phyloP scores from a whole-genome alignment of 176 grass and related monocot species.

The Cenchrus americanus region DNA sequence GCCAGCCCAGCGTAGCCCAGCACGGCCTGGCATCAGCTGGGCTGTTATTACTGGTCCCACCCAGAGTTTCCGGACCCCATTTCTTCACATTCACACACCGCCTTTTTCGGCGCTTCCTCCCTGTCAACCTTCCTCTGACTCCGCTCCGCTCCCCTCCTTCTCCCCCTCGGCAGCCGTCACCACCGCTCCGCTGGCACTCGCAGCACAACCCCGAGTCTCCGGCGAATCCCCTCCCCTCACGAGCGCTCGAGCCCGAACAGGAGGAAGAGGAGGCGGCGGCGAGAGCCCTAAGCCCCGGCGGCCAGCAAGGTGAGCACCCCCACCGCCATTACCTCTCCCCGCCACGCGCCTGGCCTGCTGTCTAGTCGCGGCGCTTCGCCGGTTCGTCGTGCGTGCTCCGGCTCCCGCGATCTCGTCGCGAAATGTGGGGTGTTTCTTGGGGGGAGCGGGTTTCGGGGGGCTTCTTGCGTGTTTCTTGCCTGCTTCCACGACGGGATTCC shows the following conservation, averaged over 20 bases:
- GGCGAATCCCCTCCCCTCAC: background rate
- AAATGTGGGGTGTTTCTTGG: background rate
- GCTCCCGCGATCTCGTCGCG: slow-evolving; percentile 23
- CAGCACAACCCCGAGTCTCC: background rate
- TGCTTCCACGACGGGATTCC: background rate
- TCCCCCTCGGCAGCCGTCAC: slow-evolving; percentile 17
- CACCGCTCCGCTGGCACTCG: slow-evolving; percentile 8
- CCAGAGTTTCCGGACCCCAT: background rate
- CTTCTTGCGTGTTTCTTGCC: background rate
- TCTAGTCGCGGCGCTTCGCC: background rate
- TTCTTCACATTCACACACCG: slow-evolving; percentile 10
- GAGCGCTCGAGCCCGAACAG: background rate
- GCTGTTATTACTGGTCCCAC: background rate
- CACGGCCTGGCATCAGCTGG: background rate
- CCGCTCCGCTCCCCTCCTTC: background rate
- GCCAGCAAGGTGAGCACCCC: slow-evolving; percentile 35
- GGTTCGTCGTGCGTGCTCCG: background rate
- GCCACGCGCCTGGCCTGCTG: background rate
- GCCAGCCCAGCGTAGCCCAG: background rate
- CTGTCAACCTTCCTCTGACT: slow-evolving; percentile 35
- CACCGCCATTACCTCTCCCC: slow-evolving; percentile 26
- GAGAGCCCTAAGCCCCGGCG: slow-evolving; percentile 37
- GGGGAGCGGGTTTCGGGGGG: too few relatives aligned
- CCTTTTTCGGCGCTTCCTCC: background rate
- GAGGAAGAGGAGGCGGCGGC: slow-evolving; percentile 1